Base-by-base conservation (phyloP, 2,329 filamentous ascomycete genomes). In the Fusarium clavum region DNA sequence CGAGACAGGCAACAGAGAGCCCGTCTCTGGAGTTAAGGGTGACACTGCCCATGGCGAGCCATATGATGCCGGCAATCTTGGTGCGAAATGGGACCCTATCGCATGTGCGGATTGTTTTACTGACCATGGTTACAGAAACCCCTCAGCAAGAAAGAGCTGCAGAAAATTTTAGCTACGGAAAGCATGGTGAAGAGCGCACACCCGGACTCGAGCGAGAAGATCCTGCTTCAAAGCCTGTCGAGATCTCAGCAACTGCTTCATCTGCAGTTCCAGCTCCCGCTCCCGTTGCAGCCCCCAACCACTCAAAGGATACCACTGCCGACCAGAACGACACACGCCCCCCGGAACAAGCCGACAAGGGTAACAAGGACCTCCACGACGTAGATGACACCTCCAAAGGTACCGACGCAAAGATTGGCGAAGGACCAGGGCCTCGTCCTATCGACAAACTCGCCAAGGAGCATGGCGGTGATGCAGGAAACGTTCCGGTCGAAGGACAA, bases 21-120 rank as follows among this genome's bases (percentile, higher is more conserved):
- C 93, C 20, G 79, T 94, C 46, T 91, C 92, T 22, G 93, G 93
- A 24, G 82, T 88, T 54, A 82, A 85, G 61, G 93, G 93, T 41
- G 83, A 91, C 77, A 91, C 92, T 7, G 85, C 86, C 25, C 85
- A 84, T 45, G 88, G 87, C 14, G 90, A 95, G 78, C 93, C 93
- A 0, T 97, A 90, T 74, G 93, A 96, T 76, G 88, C 89, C 61
- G 93, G 93, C 51, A 96, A 96, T 78, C 81, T 87, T n/a, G 85
- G 88, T 83, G 86, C 44, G 76, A 56, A 12, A 14, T 52, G 38
- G 20, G 38, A 30, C 24, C 30, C 18, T 47, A 25, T 16, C 30
- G 24, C 8, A 38, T 8, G 34, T 16, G 24, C 22, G 48, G 25
- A 16, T n/a, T n/a, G 24, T 20, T 14, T 40, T 27, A 41, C 32